These are phyloP conservation scores for Diplodia intermedia DNA, from an alignment of 2,329 filamentous ascomycete genomes.

Conservation along the genomic window DNA sequence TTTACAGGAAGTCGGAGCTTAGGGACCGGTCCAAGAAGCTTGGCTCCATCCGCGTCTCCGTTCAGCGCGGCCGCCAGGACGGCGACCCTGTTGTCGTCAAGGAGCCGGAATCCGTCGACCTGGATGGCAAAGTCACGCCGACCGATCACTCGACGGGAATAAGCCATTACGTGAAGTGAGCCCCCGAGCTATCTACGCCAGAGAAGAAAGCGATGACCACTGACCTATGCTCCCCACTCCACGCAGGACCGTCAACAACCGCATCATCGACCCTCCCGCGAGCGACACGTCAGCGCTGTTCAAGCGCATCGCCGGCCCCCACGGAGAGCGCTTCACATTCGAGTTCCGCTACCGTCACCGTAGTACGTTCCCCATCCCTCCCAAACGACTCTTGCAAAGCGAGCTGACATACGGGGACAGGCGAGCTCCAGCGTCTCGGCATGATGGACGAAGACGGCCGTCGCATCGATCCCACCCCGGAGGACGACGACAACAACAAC, in stretches of 20 bases:
- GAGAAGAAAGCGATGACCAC: not conserved
- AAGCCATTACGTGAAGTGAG: slow-evolving; percentile 24
- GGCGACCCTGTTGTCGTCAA: not conserved
- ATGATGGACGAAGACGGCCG: slow-evolving; percentile 6
- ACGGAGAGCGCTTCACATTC: slow-evolving; percentile 16
- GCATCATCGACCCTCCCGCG: not conserved
- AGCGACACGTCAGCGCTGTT: slow-evolving; percentile 4
- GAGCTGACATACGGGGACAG: slow-evolving; percentile 3
- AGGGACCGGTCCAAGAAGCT: slow-evolving; percentile 5
- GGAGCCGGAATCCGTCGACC: not conserved
- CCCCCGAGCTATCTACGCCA: not conserved
- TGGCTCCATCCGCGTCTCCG: slow-evolving; percentile 1
- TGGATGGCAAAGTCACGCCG: not conserved
- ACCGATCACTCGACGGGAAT: not conserved
- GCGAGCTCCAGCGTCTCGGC: slow-evolving; percentile 11
- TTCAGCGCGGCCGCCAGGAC: slow-evolving; percentile 27
- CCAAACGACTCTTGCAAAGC: not conserved
- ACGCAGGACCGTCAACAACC: not conserved
- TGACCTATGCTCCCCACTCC: too few relatives aligned
- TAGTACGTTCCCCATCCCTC: not conserved
- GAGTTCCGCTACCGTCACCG: slow-evolving; percentile 24
- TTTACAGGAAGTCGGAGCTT: not conserved
- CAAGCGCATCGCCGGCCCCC: not conserved
- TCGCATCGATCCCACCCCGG: not conserved
- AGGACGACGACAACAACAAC: too few relatives aligned